Conservation (phyloP, 2,329 filamentous ascomycete species). For the Cryphonectria japonica region DNA sequence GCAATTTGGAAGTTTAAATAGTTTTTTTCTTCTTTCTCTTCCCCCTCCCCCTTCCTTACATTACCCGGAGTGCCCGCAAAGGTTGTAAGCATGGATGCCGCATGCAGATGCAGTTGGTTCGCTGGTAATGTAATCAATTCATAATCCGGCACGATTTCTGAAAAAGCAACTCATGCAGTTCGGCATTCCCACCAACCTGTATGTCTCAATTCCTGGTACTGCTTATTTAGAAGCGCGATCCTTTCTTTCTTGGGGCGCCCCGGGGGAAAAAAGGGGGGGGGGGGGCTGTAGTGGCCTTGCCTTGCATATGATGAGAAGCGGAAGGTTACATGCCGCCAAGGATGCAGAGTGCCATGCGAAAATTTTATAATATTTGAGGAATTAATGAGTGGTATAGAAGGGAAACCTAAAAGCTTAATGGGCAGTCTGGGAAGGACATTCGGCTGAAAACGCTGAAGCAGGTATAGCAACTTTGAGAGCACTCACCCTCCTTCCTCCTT, state of each 20-base stretch:
- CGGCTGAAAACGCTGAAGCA: neutral
- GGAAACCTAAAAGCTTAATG: neutral
- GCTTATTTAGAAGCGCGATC: neutral
- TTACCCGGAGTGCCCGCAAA: neutral
- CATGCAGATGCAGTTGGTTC: neutral
- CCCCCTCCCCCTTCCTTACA: neutral
- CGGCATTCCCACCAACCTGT: neutral
- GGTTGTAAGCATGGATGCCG: neutral
- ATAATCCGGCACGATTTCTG: neutral
- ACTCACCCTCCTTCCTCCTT: neutral
- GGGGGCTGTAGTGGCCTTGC: neutral
- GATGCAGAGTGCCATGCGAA: neutral
- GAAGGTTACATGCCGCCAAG: constrained; percentile 6
- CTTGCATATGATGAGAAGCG: neutral
- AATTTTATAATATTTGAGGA: neutral
- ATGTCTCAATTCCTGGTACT: neutral
- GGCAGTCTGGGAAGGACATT: neutral
- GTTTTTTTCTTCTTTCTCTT: neutral
- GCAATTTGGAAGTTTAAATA: neutral
- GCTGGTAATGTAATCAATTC: neutral
- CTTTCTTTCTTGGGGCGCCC: too few relatives aligned
- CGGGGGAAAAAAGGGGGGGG: neutral
- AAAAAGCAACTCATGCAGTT: neutral
- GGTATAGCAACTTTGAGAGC: neutral
- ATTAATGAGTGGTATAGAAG: neutral